Conservation (phyloP, 148 eudicot genomes). For the Arctostaphylos glauca region DNA sequence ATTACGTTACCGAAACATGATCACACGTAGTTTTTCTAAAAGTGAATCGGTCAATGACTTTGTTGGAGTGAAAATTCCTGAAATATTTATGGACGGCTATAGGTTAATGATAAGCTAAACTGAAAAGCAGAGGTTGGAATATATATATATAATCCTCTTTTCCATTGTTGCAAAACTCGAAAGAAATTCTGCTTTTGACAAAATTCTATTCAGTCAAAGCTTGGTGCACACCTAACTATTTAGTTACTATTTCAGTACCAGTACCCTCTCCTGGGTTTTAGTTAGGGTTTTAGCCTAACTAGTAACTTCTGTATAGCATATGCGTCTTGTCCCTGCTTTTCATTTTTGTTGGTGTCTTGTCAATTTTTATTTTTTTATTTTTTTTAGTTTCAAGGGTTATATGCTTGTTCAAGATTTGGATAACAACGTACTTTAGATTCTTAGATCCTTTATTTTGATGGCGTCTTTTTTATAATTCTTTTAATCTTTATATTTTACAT, state of each 20-base stretch:
- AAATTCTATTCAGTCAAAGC: background rate
- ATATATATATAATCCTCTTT: background rate
- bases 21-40: background rate
- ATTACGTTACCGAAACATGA: background rate
- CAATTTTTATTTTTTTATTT: too few species aligned
- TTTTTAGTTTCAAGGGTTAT: too few species aligned
- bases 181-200: background rate
- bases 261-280: background rate
- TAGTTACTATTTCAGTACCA: background rate
- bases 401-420: too few species aligned
- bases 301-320: too few species aligned
- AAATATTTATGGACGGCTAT: background rate
- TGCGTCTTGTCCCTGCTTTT: too few species aligned
- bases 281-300: background rate
- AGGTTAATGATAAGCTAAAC: slow-evolving; percentile 10
- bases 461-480: too few species aligned
- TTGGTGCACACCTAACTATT: background rate
- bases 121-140: background rate
- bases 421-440: too few species aligned
- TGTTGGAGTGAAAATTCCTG: background rate
- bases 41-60: background rate
- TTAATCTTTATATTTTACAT: too few species aligned
- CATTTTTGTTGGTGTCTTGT: too few species aligned
- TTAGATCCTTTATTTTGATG: too few species aligned
- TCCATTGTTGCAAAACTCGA: background rate